These are phyloP conservation scores for Akanthomyces uredinophilus DNA, from an alignment of 2,329 filamentous ascomycete species.

Conservation along the genomic window DNA sequence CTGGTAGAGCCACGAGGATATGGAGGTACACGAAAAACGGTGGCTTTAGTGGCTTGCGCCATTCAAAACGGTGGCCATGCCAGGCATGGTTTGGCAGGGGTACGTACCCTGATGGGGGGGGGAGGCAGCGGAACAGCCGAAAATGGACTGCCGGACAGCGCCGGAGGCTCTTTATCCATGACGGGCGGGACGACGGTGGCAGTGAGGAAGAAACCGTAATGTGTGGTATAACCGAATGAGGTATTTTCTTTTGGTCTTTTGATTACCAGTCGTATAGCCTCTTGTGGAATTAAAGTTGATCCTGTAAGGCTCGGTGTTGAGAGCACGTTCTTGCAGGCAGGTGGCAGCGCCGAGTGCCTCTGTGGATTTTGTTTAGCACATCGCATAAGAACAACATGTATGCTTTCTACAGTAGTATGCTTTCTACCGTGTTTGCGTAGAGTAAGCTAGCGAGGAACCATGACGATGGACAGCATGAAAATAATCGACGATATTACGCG, in stretches of 20 bases:
- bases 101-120: not conserved
- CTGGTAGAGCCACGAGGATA: no score
- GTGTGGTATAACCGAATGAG: not conserved
- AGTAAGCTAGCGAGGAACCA: no score
- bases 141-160: slow-evolving; percentile 9
- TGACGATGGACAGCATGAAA: not conserved
- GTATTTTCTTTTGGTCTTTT: not conserved
- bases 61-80: slow-evolving; percentile 8
- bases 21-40: not conserved
- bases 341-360: no score
- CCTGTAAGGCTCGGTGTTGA: not conserved
- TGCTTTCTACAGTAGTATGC: no score
- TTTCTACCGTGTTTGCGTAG: no score
- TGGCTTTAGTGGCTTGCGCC: not conserved
- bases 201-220: not conserved
- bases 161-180: not conserved
- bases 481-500: not conserved
- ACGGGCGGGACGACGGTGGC: not conserved
- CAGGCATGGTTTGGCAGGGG: not conserved
- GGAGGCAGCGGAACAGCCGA: slow-evolving; percentile 1
- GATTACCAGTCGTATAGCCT: no score
- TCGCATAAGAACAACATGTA: no score
- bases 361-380: no score
- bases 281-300: not conserved
- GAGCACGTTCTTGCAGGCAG: not conserved